Conservation (phyloP, 2,329 filamentous ascomycete species). For the Aspergillus carbonarius region DNA sequence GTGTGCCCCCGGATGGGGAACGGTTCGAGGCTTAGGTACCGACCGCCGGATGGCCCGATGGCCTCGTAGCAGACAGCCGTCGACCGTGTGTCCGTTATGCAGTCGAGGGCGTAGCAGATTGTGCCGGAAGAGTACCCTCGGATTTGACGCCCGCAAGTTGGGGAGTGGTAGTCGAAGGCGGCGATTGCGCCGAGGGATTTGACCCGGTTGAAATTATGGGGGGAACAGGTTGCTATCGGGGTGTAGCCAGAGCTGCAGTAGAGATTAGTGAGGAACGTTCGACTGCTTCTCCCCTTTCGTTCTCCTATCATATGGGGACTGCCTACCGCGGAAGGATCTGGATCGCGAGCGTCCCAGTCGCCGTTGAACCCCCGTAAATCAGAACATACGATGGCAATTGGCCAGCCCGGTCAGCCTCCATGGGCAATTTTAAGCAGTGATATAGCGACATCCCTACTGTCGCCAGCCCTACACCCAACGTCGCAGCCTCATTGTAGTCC, state of each 20-base stretch:
- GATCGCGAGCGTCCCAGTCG: neutral
- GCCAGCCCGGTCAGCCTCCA: too few relatives aligned
- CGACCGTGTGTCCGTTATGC: neutral
- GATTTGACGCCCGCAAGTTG: neutral
- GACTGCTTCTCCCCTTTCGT: too few relatives aligned
- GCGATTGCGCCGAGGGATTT: neutral
- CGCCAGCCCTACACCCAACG: neutral
- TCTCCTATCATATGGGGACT: too few relatives aligned
- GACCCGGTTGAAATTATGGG: constrained; percentile 2
- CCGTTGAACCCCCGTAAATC: constrained; percentile 3
- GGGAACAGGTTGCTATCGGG: constrained; percentile 3
- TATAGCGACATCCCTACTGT: neutral
- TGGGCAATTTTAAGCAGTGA: neutral
- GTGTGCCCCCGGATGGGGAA: too few relatives aligned
- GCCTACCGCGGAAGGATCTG: neutral
- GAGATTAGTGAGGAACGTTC: too few relatives aligned
- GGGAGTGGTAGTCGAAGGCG: constrained; percentile 4
- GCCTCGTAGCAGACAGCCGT: constrained; percentile 2
- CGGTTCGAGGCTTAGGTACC: neutral
- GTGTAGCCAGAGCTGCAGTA: neutral
- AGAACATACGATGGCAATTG: constrained; percentile 3
- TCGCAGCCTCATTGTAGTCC: constrained; percentile 5
- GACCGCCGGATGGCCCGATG: neutral
- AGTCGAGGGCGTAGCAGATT: neutral
- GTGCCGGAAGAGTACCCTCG: neutral